phyloP scores from a whole-genome alignment of 345 rosid species.

The Eucalyptus tenuipes region DNA sequence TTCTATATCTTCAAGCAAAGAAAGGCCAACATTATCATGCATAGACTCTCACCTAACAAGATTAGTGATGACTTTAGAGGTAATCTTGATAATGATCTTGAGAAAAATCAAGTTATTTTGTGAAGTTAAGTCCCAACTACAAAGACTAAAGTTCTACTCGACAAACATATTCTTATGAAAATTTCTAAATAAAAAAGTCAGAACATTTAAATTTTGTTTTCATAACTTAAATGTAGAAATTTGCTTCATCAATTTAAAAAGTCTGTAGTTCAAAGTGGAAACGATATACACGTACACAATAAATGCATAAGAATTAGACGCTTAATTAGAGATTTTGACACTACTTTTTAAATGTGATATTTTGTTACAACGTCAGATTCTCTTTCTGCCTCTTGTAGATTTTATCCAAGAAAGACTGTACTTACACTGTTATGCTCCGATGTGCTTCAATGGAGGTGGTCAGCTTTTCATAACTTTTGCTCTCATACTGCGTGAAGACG shows the following conservation, averaged over 20 bases:
- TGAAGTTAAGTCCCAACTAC: background rate
- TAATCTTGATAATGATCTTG: background rate
- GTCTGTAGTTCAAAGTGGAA: too few species aligned
- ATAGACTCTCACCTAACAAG: background rate
- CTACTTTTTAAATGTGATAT: too few species aligned
- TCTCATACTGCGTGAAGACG: slow-evolving; percentile 56
- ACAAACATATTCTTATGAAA: background rate
- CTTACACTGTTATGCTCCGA: too few species aligned
- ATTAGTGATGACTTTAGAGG: background rate
- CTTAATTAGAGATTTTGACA: background rate
- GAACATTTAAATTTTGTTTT: too few species aligned
- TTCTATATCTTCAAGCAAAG: background rate
- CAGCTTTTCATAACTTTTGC: slow-evolving; percentile 34
- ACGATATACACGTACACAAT: background rate
- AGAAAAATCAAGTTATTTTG: background rate
- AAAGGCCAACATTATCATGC: background rate
- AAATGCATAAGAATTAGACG: background rate
- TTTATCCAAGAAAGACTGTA: too few species aligned
- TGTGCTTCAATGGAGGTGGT: too few species aligned
- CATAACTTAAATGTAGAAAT: background rate
- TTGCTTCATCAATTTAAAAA: too few species aligned
- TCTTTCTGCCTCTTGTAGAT: too few species aligned
- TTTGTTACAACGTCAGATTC: too few species aligned
- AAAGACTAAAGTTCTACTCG: background rate
- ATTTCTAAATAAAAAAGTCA: background rate